Evolutionary conservation across 208 protist species (phyloP), one percentile per base, ranked within the genome.

Genomic region (Tritrichomonas foetus): DNA sequence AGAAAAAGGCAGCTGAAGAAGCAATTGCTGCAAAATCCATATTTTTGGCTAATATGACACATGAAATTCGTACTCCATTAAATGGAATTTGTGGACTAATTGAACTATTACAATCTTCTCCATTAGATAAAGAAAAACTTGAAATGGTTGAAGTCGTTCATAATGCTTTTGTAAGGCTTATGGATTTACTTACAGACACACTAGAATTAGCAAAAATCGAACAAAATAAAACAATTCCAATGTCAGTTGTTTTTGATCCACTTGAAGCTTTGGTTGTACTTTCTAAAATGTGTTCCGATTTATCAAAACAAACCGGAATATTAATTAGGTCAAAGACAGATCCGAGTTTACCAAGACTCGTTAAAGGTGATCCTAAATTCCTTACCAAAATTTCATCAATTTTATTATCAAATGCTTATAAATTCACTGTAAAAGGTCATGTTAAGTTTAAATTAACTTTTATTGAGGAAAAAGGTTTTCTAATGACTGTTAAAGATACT

Each of bases 401-500:
- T 84, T 61, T 96, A 0, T n/a, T 95, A 16, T 84, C 92, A 9
- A 96, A 96, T 75, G 94, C 96, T 0, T 50, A 95, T 41, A 96
- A 95, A 61, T 96, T 95, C 93, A 95, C 95, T 14, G 50, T 78
- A 11, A 75, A 93, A 82, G 93, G 66, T 30, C 25, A 44, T 2
- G 75, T 94, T 22, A 50, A 47, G 2, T 11, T n/a, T 47, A 47
- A 27, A 47, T 20, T 78, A 47, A 36, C 25, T 9, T 16, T 16
- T 30, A 72, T 36, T 27, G 64, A 30, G 33, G 20, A 27, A 2
- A 8, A 33, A 33, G 69, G 69, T 5, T 16, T 78, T 11, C 3
- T 78, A 39, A n/a, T 78, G 22, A 78, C 5, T 47, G 69, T 78
- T 5, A n/a, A 78, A 47, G 69, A 78, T 78, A 36, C 69, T 47